Base-by-base conservation (phyloP, 2,329 filamentous ascomycete genomes). In the Phialocephala subalpina region DNA sequence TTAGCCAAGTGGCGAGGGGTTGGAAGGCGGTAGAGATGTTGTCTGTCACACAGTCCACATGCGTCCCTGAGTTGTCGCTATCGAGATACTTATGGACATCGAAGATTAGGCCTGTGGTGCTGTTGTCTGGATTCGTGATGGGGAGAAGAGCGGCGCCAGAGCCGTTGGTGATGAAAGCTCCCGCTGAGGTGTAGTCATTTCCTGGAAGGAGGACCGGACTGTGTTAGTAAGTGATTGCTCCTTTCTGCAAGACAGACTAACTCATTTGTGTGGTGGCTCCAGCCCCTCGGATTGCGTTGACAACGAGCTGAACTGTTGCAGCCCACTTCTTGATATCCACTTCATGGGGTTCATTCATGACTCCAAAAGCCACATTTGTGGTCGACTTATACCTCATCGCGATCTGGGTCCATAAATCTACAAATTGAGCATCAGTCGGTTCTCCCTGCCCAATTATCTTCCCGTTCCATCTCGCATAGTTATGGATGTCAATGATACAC, bases 81-180 rank as follows among this genome's bases (percentile, higher is more conserved):
- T 88, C 86, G 6, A 89, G 81, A 73, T 88, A 89, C 75, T 87
- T 84, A 77, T 89, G 87, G 20, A 89, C 77, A 69, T 89, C 86
- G 33, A 88, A 77, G 5, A 87, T 76, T 35, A 91, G 77, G 58
- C 82, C 82, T 63, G 83, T 81, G 0, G 80, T 86, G 14, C 78
- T 78, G 1, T 85, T 85, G 70, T 90, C 86, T 0, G 84, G 85
- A 73, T 91, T 89, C 57, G 78, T 86, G 47, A 90, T 80, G 1
- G 75, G 79, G 27, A 82, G 74, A 27, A 90, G 77, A 7, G 83
- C 82, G 2, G 81, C 82, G 0, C 82, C 86, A 29, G 83, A 84
- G 12, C 84, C 83, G 42, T 76, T 81, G 5, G 79, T 79, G 18
- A 86, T 78, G 47, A 87, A 81, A 3, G 80, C 80, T 42, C 78